Evolutionary conservation across 2,329 filamentous ascomycete genomes (phyloP).

Genomic region (Colletotrichum gloeosporioides): DNA sequence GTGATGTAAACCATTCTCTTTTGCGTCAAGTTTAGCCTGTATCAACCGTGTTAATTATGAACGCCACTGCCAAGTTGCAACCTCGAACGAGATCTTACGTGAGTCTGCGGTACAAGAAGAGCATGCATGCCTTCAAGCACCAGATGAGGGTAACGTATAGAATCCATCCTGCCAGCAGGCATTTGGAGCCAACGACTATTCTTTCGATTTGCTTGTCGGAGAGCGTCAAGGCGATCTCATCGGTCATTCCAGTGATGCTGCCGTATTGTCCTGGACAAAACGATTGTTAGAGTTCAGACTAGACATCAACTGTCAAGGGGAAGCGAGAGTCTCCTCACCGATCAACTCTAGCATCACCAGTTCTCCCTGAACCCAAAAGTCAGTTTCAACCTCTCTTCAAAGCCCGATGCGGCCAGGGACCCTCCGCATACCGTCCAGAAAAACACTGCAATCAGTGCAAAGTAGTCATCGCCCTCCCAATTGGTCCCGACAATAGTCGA

Average conservation of each 20-base stretch:
- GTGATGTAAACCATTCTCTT: constrained; percentile 23
- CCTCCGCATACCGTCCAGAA: constrained; percentile 40
- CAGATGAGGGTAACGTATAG: constrained; percentile 47
- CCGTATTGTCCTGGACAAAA: constrained; percentile 29
- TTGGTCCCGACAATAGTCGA: constrained; percentile 42
- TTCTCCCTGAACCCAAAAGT: not conserved
- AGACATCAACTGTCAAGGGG: not conserved
- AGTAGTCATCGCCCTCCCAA: constrained; percentile 48
- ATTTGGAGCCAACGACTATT: constrained; percentile 28
- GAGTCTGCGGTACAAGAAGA: constrained; percentile 40
- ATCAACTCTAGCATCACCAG: constrained; percentile 9
- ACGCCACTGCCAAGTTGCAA: too few relatives aligned
- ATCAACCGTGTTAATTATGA: not conserved
- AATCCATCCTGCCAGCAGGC: constrained; percentile 41
- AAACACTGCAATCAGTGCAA: constrained; percentile 38
- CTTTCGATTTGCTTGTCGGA: constrained; percentile 10
- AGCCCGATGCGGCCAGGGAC: not conserved
- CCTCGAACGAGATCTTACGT: not conserved
- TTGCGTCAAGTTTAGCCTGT: constrained; percentile 26
- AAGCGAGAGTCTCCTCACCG: not conserved
- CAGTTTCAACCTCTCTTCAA: not conserved
- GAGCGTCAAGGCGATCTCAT: constrained; percentile 21
- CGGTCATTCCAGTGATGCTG: constrained; percentile 27
- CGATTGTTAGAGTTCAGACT: not conserved
- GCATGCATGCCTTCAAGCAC: constrained; percentile 46